Base-by-base conservation (phyloP, 2,329 filamentous ascomycete genomes). In the Ploettnerulaceae sp. region DNA sequence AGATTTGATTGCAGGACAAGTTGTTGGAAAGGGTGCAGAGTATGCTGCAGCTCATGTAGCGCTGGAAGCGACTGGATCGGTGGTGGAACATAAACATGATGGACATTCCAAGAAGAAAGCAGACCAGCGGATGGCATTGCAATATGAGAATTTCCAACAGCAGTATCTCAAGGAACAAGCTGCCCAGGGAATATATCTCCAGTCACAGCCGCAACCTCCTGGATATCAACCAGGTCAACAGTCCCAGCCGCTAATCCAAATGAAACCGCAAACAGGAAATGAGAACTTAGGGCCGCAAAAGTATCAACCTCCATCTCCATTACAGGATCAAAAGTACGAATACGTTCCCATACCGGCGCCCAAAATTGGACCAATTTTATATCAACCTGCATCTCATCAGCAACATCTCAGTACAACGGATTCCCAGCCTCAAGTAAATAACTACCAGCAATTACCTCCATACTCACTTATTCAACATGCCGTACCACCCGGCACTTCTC, bases 11-110 rank as follows among this genome's bases (percentile, higher is more conserved):
- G 64, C 63, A 1, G 64, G 58, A 1, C 56, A 64, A 17, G 67
- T 61, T 1, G 67, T 62, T 0, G 66, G 66, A 8, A 64, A 69
- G 22, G 67, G 67, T 0, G 62, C 58, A 14, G 67, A 69, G 17
- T 60, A 64, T 1, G 64, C 65, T 3, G 62, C 61, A 1, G 62
- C 61, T 5, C 67, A 70, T 44, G 59, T 61, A 3, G 66, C 64
- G 1, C 54, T 69, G 1, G 67, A 69, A 37, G 65, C 61, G 0
- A 61, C 61, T 1, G 67, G 64, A 1, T 59, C 67, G 54, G 59
- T 58, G 1, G 43, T 65, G 1, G 67, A 69, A 24, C 63, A 69
- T 39, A 58, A 57, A 1, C 66, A 69, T 22, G 67, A 64, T 1
- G 55, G 51, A 4, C 63, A 62, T 44, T 45, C 61, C 6, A 64